These are phyloP conservation scores for Aspergillus neotritici DNA, from an alignment of 2,329 filamentous ascomycete species.

Conservation along the genomic window DNA sequence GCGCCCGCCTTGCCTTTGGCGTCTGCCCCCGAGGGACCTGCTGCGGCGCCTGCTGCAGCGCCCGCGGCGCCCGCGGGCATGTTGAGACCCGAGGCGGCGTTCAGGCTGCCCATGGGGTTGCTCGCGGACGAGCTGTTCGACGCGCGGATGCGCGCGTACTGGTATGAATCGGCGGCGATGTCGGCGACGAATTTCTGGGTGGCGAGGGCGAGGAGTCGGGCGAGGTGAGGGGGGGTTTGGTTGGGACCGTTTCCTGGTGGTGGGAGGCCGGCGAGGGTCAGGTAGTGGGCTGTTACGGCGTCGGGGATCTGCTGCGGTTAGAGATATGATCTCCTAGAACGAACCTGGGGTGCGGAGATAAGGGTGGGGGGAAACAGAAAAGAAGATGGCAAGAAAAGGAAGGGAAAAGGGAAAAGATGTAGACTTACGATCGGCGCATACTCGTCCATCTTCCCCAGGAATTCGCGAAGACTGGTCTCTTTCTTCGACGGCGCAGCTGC, in stretches of 20 bases:
- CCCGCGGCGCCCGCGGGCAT: slow-evolving; percentile 51
- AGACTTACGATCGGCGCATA: slow-evolving; percentile 85
- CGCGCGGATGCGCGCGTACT: slow-evolving; percentile 93
- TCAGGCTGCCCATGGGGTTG: slow-evolving; percentile 84
- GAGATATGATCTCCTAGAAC: background rate
- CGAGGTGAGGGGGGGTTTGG: slow-evolving; percentile 69
- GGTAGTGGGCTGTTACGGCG: slow-evolving; percentile 95
- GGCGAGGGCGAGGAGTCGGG: slow-evolving; percentile 89
- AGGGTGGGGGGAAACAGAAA: slow-evolving; percentile 3
- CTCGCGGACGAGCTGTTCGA: slow-evolving; percentile 80
- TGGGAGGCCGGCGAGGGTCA: slow-evolving; percentile 89
- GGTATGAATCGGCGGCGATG: slow-evolving; percentile 93
- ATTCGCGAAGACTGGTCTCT: slow-evolving; percentile 86
- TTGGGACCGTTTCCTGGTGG: slow-evolving; percentile 80
- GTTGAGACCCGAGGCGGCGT: slow-evolving; percentile 56
- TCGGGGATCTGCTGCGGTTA: slow-evolving; percentile 67
- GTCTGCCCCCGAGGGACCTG: slow-evolving; percentile 45
- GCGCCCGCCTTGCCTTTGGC: slow-evolving; percentile 46
- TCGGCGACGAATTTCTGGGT: slow-evolving; percentile 99
- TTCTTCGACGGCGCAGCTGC: slow-evolving; percentile 66
- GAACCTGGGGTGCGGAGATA: background rate
- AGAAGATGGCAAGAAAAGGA: slow-evolving; percentile 1
- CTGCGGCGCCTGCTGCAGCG: slow-evolving; percentile 44
- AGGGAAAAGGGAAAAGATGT: background rate
- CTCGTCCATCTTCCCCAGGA: slow-evolving; percentile 94